Conservation (phyloP, 352 stramenopile species). For the Elongisporangium undulatum region DNA sequence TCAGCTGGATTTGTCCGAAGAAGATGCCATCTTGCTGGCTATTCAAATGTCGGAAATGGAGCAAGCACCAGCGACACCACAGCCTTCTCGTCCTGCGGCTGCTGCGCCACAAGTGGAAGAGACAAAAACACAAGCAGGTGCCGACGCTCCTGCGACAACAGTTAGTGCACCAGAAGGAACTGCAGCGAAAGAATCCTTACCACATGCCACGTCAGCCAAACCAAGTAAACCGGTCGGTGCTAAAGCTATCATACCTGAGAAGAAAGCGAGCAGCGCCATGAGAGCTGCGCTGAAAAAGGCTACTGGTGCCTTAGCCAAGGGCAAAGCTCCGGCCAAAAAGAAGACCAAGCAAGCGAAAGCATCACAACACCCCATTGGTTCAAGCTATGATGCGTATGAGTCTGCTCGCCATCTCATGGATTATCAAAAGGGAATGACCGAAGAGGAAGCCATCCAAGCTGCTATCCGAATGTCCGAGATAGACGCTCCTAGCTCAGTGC, state of each 20-base stretch:
- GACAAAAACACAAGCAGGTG: background rate
- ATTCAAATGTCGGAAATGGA: constrained; percentile 54
- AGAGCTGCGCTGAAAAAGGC: constrained; percentile 2
- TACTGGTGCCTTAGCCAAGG: background rate
- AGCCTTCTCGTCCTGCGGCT: background rate
- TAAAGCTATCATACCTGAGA: background rate
- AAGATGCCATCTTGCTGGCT: constrained; percentile 60
- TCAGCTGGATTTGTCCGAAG: constrained; percentile 67
- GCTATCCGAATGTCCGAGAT: constrained; percentile 26
- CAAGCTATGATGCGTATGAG: background rate
- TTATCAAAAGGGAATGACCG: constrained; percentile 26
- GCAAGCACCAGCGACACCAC: background rate
- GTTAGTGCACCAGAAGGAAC: background rate
- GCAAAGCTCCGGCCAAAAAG: constrained; percentile 5
- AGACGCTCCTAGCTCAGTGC: constrained; percentile 7
- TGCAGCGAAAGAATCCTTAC: constrained; percentile 2
- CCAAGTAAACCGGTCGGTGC: background rate
- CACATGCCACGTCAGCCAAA: background rate
- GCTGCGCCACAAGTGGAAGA: background rate
- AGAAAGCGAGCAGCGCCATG: background rate
- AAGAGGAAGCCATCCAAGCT: constrained; percentile 25
- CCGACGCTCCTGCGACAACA: background rate
- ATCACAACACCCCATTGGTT: background rate
- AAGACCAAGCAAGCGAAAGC: constrained; percentile 6
- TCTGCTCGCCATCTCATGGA: constrained; percentile 14